Evolutionary conservation across 78 protist genomes (phyloP).

Genomic region (Dictyostelium citrinum): DNA sequence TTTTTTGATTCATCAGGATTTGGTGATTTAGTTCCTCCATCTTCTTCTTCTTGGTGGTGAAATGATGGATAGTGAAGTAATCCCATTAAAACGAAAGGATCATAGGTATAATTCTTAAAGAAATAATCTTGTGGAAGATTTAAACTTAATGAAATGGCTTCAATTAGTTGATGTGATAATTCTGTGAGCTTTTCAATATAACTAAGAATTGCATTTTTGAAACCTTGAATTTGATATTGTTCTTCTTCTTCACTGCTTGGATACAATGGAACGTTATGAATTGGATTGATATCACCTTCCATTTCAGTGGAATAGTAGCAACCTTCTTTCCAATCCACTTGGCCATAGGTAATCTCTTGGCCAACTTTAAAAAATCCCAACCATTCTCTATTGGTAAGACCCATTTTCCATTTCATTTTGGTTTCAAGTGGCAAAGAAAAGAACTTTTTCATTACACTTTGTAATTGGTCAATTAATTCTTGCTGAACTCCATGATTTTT

Average conservation of each 20-base stretch:
- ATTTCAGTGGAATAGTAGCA: not conserved
- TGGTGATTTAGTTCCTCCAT: not conserved
- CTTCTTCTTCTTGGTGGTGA: not conserved
- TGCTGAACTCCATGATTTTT: constrained; percentile 12
- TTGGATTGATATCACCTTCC: not conserved
- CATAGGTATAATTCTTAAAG: not conserved
- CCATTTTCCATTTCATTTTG: constrained; percentile 53
- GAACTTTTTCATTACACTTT: not conserved
- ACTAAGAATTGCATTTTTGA: not conserved
- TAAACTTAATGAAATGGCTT: constrained; percentile 35
- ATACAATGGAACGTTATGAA: not conserved
- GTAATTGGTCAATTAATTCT: not conserved
- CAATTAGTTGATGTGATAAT: not conserved
- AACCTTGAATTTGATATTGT: not conserved
- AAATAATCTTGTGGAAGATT: constrained; percentile 4
- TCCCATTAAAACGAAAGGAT: constrained; percentile 18
- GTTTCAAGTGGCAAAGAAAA: constrained; percentile 17
- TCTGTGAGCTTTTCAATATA: not conserved
- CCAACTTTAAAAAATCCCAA: constrained; percentile 45
- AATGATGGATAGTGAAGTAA: constrained; percentile 23
- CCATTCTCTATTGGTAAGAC: constrained; percentile 18
- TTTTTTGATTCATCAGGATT: not conserved
- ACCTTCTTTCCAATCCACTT: constrained; percentile 31
- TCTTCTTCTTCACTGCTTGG: constrained; percentile 11
- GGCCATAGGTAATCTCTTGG: constrained; percentile 14